Base-by-base conservation (phyloP, 2,329 filamentous ascomycete species). In the Calycina marina region DNA sequence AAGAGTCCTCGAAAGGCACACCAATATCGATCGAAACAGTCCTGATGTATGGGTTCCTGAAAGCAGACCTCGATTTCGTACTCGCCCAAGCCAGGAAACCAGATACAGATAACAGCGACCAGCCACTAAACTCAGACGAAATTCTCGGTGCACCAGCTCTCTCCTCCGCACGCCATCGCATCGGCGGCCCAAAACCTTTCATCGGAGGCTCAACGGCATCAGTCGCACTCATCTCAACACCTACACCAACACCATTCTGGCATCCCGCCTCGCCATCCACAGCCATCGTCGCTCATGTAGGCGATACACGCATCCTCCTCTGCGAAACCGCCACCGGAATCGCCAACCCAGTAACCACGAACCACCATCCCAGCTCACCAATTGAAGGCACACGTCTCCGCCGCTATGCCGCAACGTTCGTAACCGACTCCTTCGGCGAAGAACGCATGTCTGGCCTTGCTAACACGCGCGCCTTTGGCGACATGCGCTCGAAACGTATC, bases 351-450 rank as follows among this genome's bases (percentile, higher is more conserved):
- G 55, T 93, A 22, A 96, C 90, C 1, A 83, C 78, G 13, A 84
- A 93, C 53, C 90, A 98, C 56, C 90, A 93, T 52, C 88, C 90
- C 0, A 81, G 76, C n/a, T 73, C 80, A 4, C 90, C 90, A 0
- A 65, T 75, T 34, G 90, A 98, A 61, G 77, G 79, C 6, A 76
- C 73, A 25, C 73, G 90, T 5, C 67, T 98, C 14, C 78, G 86
- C 27, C 77, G 86, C 30, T 96, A 86, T 52, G 81, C 85, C 2
- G 72, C 80, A 17, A 77, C 78, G 3, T 88, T 96, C 52, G 78
- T 93, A 12, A 90, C 88, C 0, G 90, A 98, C 58, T 92, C 83
- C 18, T 98, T 98, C 54, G 90, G 90, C 50, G 90, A 98, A 58
- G 86, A 96, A 58, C 84, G 90, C 45, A 90, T 98, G 56, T 77